These are phyloP conservation scores for Cryptococcus sp. DNA, from an alignment of 1,284 basidiomycete genomes.

Conservation along the genomic window DNA sequence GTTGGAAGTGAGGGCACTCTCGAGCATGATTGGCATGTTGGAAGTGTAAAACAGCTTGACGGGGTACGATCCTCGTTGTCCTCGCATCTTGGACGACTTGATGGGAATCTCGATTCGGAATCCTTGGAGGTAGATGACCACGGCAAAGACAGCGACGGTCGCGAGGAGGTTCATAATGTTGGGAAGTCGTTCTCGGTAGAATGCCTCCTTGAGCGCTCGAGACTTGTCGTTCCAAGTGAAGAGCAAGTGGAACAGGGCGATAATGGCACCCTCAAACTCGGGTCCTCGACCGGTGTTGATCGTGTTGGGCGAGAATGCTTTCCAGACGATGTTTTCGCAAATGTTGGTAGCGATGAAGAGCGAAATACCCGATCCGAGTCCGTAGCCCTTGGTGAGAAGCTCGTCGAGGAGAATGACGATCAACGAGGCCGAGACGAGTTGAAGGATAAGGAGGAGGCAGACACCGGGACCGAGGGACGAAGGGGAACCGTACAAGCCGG, in stretches of 20 bases:
- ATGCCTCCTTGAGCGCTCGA: constrained; percentile 92
- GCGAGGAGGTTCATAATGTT: constrained; percentile 98
- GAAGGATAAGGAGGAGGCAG: constrained; percentile 88
- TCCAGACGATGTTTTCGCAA: constrained; percentile 99
- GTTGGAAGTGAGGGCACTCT: constrained; percentile 88
- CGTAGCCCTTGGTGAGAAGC: constrained; percentile 97
- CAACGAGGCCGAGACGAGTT: constrained; percentile 86
- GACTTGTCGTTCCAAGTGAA: constrained; percentile 99
- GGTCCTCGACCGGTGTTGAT: constrained; percentile 97
- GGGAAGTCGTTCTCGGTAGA: constrained; percentile 94
- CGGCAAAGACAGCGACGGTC: constrained; percentile 84
- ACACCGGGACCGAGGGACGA: constrained; percentile 92
- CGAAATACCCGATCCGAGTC: constrained; percentile 95
- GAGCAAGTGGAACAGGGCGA: constrained; percentile 93
- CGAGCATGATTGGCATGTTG: constrained; percentile 99
- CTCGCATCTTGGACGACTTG: constrained; percentile 93
- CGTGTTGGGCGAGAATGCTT: constrained; percentile 96
- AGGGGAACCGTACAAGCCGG: constrained; percentile 93
- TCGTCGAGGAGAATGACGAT: constrained; percentile 98
- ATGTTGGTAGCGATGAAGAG: constrained; percentile 99
- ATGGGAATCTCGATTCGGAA: constrained; percentile 99
- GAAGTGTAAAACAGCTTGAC: constrained; percentile 98
- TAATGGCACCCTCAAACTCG: constrained; percentile 95
- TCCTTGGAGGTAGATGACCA: constrained; percentile 96
- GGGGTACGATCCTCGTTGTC: constrained; percentile 90